These are phyloP conservation scores for Entamoeba dispar DNA, from an alignment of 208 protist genomes.

Conservation along the genomic window DNA sequence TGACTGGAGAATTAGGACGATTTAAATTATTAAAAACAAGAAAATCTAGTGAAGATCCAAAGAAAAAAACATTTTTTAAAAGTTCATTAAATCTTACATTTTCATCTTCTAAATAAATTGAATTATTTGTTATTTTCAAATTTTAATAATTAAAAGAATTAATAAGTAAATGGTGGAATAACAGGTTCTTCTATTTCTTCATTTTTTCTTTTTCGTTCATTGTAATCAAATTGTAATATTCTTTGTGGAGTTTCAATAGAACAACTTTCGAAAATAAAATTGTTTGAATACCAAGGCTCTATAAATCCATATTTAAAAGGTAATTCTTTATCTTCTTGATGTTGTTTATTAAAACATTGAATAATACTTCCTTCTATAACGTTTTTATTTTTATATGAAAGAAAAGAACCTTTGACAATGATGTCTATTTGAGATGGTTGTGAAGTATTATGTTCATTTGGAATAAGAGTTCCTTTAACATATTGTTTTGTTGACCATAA, in stretches of 20 bases:
- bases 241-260: neutral
- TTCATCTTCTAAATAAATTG: too few species aligned
- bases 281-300: neutral
- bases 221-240: neutral
- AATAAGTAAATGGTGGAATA: too few species aligned
- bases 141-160: too few species aligned
- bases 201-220: too few species aligned
- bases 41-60: too few species aligned
- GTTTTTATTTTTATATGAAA: neutral
- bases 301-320: neutral
- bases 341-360: neutral
- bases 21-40: too few species aligned
- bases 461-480: neutral
- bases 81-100: too few species aligned
- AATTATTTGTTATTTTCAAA: too few species aligned
- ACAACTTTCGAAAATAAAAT: neutral
- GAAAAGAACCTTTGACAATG: neutral
- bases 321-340: neutral
- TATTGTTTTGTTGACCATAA: neutral
- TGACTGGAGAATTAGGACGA: too few species aligned
- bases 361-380: neutral
- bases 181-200: too few species aligned
- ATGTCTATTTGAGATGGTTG: neutral
- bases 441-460: neutral
- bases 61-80: too few species aligned